Conservation (phyloP, 2,329 filamentous ascomycete genomes). For the Alternaria gaisen region DNA sequence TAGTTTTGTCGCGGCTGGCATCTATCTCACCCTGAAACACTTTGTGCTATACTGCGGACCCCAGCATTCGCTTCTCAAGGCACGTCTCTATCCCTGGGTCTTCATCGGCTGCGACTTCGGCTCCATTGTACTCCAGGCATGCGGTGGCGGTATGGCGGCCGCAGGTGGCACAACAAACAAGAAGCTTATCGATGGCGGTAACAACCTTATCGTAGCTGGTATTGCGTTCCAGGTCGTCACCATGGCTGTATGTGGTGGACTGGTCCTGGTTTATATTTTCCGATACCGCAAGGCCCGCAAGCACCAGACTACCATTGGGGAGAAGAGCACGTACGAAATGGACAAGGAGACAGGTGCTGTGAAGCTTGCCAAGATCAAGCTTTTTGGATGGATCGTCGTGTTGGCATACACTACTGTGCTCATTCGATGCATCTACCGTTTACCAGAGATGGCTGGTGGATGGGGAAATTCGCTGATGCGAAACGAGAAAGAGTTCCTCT, state of each 20-base stretch:
- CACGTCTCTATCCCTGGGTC: conserved; percentile 62
- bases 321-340: conserved; percentile 37
- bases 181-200: conserved; percentile 54
- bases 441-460: conserved; percentile 57
- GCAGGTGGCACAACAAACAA: conserved; percentile 34
- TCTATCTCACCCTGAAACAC: conserved; percentile 60
- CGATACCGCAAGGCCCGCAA: conserved; percentile 31
- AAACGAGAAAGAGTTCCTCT: conserved; percentile 57
- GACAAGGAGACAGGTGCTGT: conserved; percentile 33
- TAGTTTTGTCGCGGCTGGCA: conserved; percentile 56
- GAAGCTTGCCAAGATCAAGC: conserved; percentile 27
- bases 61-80: conserved; percentile 51
- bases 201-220: conserved; percentile 65
- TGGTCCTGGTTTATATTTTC: conserved; percentile 48
- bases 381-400: conserved; percentile 38
- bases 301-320: conserved; percentile 15
- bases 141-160: conserved; percentile 65
- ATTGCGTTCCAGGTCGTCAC: conserved; percentile 65
- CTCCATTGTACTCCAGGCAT: conserved; percentile 64
- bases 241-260: conserved; percentile 56
- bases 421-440: conserved; percentile 57
- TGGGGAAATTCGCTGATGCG: conserved; percentile 57
- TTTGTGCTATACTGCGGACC: conserved; percentile 56
- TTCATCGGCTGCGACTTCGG: conserved; percentile 67
- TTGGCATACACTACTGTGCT: conserved; percentile 56